Conservation (phyloP, 2,329 filamentous ascomycete genomes). For the Colletotrichum incanum region DNA sequence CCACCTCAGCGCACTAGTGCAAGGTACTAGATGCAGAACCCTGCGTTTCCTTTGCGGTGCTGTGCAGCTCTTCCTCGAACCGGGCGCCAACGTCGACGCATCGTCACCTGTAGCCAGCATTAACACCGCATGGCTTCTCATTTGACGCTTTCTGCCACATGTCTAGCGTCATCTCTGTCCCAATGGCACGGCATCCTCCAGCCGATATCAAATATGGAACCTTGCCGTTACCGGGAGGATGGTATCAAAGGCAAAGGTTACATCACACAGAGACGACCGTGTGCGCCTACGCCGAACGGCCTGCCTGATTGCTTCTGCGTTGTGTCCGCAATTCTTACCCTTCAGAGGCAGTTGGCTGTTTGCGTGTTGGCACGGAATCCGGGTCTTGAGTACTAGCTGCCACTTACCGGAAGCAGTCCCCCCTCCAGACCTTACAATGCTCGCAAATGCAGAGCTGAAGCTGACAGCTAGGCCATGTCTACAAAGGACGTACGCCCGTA, state of each 20-base stretch:
- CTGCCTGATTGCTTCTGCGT: not conserved
- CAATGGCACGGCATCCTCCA: not conserved
- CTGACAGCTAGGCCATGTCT: not conserved
- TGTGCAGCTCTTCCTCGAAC: not conserved
- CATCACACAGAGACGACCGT: not conserved
- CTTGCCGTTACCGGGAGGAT: not conserved
- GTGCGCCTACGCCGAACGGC: not conserved
- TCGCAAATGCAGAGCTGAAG: not conserved
- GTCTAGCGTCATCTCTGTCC: slow-evolving; percentile 12
- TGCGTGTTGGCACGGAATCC: not conserved
- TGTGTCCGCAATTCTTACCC: not conserved
- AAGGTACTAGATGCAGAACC: slow-evolving; percentile 28
- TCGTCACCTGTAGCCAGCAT: slow-evolving; percentile 13
- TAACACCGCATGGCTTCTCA: slow-evolving; percentile 12
- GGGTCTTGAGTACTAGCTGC: not conserved
- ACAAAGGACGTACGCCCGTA: slow-evolving; percentile 1
- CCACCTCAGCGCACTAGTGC: slow-evolving; percentile 16
- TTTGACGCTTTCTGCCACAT: slow-evolving; percentile 5
- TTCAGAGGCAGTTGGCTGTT: not conserved
- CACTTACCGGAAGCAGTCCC: not conserved
- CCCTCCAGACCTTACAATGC: not conserved
- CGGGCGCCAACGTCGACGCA: not conserved
- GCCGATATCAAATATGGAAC: not conserved
- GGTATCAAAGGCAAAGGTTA: not conserved
- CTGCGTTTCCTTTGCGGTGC: slow-evolving; percentile 28